Base-by-base conservation (phyloP, 176 grass and related monocot genomes). In the Rhynchospora breviuscula region DNA sequence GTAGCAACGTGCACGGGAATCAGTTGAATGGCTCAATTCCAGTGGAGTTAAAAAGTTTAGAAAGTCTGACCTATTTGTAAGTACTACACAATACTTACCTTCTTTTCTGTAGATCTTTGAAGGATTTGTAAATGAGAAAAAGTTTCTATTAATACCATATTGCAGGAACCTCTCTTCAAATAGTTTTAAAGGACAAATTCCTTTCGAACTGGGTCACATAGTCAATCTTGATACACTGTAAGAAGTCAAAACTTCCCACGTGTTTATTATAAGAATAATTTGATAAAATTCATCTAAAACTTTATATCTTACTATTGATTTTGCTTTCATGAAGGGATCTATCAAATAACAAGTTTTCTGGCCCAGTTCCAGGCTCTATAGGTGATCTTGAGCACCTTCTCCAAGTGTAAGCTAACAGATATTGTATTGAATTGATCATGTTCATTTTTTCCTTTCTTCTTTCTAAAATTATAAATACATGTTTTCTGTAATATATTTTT, bases 321-420 rank as follows among this genome's bases (percentile, higher is more conserved):
- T 67, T 86, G 81, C 18, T 29, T 35, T 90, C 79, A 33, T 65
- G 35, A 79, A 99, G 96, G 81, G 93, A 99, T 92, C 89, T 99
- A 74, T 99, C 96, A 43, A 87, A 88, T 79, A 99, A 95, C 89
- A 82, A 90, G 51, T 93, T 99, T 47, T 95, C 85, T 60, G 96
- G 96, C 43, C 80, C 88, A 81, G 74, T 99, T 90, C 91, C 96
- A 80, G 83, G 90, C 76, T 89, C 96, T 7, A 88, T 95, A 85
- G 96, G 96, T 68, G 87, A 93, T 88, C 96, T 99, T 79, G 96
- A 99, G 88, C 96, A 99, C 80, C 96, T 99, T 86, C 96, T 99
- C 79, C 85, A 89, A 74, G 59, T 99, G 96, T 99, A 89, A 90
- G 92, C 73, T 78, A 21, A 25, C 1, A 46, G 83, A 67, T 29